Conservation (phyloP, 768 basidiomycete species). For the Boletus insuetus region DNA sequence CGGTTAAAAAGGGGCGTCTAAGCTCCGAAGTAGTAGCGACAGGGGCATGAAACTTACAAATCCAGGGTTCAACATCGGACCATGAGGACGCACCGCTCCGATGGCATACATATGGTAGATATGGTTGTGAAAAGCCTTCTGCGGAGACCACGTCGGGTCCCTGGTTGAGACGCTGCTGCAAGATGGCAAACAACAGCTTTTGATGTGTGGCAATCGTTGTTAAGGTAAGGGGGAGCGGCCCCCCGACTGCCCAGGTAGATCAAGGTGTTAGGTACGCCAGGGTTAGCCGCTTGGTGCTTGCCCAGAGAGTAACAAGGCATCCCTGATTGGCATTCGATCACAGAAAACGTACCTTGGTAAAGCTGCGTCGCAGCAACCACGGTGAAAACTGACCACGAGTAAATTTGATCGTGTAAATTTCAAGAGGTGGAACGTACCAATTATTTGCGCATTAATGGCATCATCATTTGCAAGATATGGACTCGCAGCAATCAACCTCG, state of each 20-base stretch:
- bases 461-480: neutral
- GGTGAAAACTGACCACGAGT: slow-evolving; percentile 1
- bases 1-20: slow-evolving; percentile 32
- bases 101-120: neutral
- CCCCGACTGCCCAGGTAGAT: neutral
- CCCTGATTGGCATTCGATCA: slow-evolving; percentile 6
- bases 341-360: neutral
- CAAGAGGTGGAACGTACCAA: neutral
- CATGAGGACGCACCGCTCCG: slow-evolving; percentile 10
- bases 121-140: neutral
- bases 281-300: neutral
- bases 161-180: neutral
- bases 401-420: neutral
- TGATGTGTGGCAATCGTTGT: neutral
- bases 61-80: slow-evolving; percentile 17
- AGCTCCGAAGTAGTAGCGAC: slow-evolving; percentile 26
- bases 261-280: neutral
- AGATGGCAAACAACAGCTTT: neutral
- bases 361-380: slow-evolving; percentile 5
- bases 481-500: slow-evolving; percentile 6
- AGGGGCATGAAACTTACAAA: slow-evolving; percentile 16
- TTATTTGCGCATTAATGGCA: neutral
- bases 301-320: slow-evolving; percentile 2
- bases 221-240: neutral
- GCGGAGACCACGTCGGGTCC: neutral